Conservation (phyloP, 140 eudicot species). For the Stevia rebaudiana region DNA sequence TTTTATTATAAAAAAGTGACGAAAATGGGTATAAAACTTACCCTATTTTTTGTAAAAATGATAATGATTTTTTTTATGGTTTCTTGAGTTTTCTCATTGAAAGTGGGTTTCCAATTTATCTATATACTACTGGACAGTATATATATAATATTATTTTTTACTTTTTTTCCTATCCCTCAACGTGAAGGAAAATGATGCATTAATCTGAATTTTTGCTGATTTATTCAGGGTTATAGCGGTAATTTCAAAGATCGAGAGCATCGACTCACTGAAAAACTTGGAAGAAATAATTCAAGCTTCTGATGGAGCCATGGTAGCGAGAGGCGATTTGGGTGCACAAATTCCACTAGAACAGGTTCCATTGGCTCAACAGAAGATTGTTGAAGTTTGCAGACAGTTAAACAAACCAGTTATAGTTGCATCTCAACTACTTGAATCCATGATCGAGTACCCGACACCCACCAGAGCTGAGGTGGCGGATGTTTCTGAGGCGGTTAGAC, state of each 20-base stretch:
- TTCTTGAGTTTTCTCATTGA: too few relatives aligned
- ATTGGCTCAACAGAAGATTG: constrained; percentile 80
- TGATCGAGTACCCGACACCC: constrained; percentile 90
- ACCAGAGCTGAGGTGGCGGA: constrained; percentile 88
- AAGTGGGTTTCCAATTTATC: too few relatives aligned
- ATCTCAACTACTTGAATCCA: constrained; percentile 85
- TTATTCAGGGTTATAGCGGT: constrained; percentile 64
- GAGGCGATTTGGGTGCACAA: constrained; percentile 94
- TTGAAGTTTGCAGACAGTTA: constrained; percentile 69
- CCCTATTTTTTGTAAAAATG: too few relatives aligned
- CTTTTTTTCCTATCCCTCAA: too few relatives aligned
- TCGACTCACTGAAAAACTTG: constrained; percentile 73
- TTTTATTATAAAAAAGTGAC: too few relatives aligned
- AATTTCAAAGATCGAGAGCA: constrained; percentile 82
- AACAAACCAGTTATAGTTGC: constrained; percentile 96
- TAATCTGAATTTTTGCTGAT: not conserved
- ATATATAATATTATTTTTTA: too few relatives aligned
- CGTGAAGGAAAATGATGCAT: not conserved
- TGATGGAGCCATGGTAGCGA: constrained; percentile 91
- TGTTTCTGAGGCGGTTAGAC: constrained; percentile 92
- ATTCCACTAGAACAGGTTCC: constrained; percentile 96
- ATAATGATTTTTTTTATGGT: too few relatives aligned
- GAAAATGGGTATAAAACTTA: too few relatives aligned
- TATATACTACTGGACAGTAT: too few relatives aligned
- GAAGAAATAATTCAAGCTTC: constrained; percentile 82